These are phyloP conservation scores for Graphilbum fragrans DNA, from an alignment of 2,329 filamentous ascomycete genomes.

Conservation along the genomic window DNA sequence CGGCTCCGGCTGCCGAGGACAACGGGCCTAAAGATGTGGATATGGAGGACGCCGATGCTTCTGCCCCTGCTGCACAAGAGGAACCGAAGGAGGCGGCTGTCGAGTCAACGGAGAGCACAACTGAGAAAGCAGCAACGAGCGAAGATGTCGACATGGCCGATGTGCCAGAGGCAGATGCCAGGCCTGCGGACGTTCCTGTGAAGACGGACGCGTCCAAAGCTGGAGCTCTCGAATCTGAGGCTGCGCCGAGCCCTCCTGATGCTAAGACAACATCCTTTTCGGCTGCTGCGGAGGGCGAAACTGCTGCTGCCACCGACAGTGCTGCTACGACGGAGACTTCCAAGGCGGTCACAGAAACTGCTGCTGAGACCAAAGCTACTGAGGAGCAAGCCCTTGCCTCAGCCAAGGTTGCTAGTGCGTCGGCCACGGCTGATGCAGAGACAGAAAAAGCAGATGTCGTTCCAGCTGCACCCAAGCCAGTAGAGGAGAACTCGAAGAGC, in stretches of 20 bases:
- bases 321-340: neutral
- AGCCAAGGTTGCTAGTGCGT: too few species aligned
- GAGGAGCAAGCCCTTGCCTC: too few species aligned
- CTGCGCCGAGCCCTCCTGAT: neutral
- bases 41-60: slow-evolving; percentile 22
- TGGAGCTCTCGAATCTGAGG: neutral
- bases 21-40: slow-evolving; percentile 14
- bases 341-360: neutral
- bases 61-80: slow-evolving; percentile 1
- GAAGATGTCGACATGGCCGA: slow-evolving; percentile 36
- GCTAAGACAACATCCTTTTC: neutral
- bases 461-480: too few species aligned
- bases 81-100: slow-evolving; percentile 9
- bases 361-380: neutral
- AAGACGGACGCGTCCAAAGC: neutral
- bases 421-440: too few species aligned
- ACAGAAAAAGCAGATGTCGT: too few species aligned
- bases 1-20: slow-evolving; percentile 1
- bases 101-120: neutral
- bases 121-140: slow-evolving; percentile 17
- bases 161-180: neutral
- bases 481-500: too few species aligned
- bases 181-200: neutral
- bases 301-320: neutral
- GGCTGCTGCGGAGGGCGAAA: neutral